Conservation (phyloP, 139 green algal species). For the Chlamydomonas applanata region DNA sequence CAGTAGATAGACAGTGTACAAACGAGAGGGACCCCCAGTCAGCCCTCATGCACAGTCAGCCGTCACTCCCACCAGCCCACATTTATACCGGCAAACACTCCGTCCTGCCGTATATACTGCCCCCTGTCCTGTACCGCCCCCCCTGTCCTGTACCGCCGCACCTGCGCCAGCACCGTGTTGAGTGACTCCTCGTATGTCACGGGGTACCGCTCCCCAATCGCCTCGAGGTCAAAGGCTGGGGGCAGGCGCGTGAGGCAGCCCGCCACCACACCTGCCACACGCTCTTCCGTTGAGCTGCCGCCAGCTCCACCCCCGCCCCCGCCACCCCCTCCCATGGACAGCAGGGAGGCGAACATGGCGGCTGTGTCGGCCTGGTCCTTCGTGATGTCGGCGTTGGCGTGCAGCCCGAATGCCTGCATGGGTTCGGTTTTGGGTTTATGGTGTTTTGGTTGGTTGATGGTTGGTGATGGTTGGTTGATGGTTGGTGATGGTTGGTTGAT, state of each 20-base stretch:
- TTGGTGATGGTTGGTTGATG: too few relatives aligned
- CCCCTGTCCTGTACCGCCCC: slow-evolving; percentile 36
- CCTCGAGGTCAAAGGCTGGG: slow-evolving; percentile 61
- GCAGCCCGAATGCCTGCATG: slow-evolving; percentile 69
- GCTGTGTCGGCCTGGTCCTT: slow-evolving; percentile 66
- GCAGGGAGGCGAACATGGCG: slow-evolving; percentile 57
- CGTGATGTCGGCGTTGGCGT: slow-evolving; percentile 73
- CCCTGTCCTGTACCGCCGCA: too few relatives aligned
- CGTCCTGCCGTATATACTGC: too few relatives aligned
- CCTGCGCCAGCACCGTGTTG: slow-evolving; percentile 46
- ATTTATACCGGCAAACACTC: too few relatives aligned
- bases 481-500: too few relatives aligned
- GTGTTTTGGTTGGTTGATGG: too few relatives aligned
- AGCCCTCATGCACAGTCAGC: too few relatives aligned
- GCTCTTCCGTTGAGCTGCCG: slow-evolving; percentile 30
- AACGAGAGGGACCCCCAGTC: too few relatives aligned
- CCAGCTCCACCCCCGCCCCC: slow-evolving; percentile 30
- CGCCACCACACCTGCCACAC: slow-evolving; percentile 39
- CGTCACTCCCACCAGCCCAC: too few relatives aligned
- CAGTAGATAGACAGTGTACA: too few relatives aligned
- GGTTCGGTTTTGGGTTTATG: too few relatives aligned
- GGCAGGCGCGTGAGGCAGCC: slow-evolving; percentile 56
- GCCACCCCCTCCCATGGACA: slow-evolving; percentile 49
- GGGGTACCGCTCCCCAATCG: slow-evolving; percentile 48
- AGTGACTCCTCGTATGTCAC: slow-evolving; percentile 65